Percentiles rank a stretch among this genome's conserved stretches.
Evolutionary conservation across 495 filamentous ascomycete genomes (phyloP).

Genomic region (Penicillium coffeae): DNA sequence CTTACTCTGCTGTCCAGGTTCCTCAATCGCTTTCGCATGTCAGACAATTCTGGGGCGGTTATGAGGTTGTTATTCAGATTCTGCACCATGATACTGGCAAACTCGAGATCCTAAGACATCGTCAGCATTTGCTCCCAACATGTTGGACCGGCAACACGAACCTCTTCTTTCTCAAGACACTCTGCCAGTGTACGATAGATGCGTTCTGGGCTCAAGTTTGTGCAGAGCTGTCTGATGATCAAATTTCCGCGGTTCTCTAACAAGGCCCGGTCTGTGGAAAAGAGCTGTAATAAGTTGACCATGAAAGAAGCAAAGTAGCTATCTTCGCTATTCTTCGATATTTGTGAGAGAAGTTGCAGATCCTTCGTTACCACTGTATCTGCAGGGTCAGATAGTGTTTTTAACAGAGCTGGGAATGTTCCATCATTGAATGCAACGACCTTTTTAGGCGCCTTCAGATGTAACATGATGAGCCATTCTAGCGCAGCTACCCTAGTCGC

Average conservation of each 20-base stretch:
- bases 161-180: slow-evolving; percentile 94
- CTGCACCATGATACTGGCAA: slow-evolving; percentile 99
- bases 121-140: slow-evolving; percentile 8
- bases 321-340: slow-evolving; percentile 93
- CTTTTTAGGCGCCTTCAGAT: slow-evolving; percentile 89
- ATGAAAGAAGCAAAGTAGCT: slow-evolving; percentile 97
- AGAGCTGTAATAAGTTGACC: slow-evolving; percentile 92
- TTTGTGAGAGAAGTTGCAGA: slow-evolving; percentile 90
- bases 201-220: slow-evolving; percentile 86
- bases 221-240: slow-evolving; percentile 92
- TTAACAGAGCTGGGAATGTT: slow-evolving; percentile 92
- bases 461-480: slow-evolving; percentile 96
- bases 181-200: slow-evolving; percentile 97
- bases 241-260: slow-evolving; percentile 91
- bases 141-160: slow-evolving; percentile 16
- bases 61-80: slow-evolving; percentile 99
- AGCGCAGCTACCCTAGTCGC: slow-evolving; percentile 90
- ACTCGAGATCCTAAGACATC: slow-evolving; percentile 74
- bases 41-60: slow-evolving; percentile 89
- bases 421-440: slow-evolving; percentile 95
- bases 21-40: slow-evolving; percentile 81
- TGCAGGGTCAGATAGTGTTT: slow-evolving; percentile 92
- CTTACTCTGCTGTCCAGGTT: slow-evolving; percentile 81
- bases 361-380: slow-evolving; percentile 96
- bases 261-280: slow-evolving; percentile 86